These are phyloP conservation scores for Myxozyma kluyveri DNA, from an alignment of 805 yeast genomes.

Conservation along the genomic window DNA sequence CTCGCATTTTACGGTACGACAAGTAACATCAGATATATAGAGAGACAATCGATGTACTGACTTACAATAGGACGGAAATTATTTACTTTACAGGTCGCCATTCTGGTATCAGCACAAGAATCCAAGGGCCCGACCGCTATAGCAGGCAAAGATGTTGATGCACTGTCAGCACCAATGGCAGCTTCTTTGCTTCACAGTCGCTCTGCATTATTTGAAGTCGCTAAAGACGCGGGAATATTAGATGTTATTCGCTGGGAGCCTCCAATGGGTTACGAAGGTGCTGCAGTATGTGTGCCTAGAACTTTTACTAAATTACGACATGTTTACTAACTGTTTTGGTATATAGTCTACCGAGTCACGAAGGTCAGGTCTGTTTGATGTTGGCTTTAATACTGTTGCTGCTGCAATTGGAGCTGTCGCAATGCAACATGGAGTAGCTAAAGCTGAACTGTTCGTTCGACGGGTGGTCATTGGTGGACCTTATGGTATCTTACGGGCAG, in stretches of 20 bases:
- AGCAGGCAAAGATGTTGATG: constrained; percentile 21
- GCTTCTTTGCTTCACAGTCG: constrained; percentile 14
- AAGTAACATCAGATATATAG: background rate
- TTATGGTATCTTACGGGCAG: constrained; percentile 8
- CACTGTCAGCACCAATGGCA: constrained; percentile 10
- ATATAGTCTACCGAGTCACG: constrained; percentile 8
- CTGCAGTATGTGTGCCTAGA: constrained; percentile 4
- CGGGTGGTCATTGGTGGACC: constrained; percentile 20
- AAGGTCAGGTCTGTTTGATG: constrained; percentile 15
- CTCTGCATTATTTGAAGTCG: constrained; percentile 7
- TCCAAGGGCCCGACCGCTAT: constrained; percentile 14
- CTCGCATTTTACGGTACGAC: constrained; percentile 53
- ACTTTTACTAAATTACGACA: background rate
- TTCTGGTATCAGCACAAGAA: constrained; percentile 4
- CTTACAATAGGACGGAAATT: constrained; percentile 15
- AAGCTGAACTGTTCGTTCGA: constrained; percentile 51
- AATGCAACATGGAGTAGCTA: constrained; percentile 56
- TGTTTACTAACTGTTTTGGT: background rate
- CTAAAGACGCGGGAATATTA: constrained; percentile 12
- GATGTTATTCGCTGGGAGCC: constrained; percentile 16
- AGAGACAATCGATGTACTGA: background rate
- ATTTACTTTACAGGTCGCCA: constrained; percentile 17
- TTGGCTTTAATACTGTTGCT: constrained; percentile 44
- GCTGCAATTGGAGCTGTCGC: constrained; percentile 71
- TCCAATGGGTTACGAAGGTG: background rate